Evolutionary conservation across 805 yeast species (phyloP).

Genomic region (Pichia cabralensis): DNA sequence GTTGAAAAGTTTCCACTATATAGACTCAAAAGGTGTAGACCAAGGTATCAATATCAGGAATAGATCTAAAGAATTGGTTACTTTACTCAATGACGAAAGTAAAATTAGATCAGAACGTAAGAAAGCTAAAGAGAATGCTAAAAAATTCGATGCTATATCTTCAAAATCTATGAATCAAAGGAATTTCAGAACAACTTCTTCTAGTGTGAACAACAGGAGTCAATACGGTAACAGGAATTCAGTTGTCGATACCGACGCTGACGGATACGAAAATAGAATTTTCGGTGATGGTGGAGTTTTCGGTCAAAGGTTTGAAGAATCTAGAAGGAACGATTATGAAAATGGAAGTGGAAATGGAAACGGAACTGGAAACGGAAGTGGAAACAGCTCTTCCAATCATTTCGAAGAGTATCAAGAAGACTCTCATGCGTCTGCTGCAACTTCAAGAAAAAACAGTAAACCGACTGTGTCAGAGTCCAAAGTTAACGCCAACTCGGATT

Average conservation of each 20-base stretch:
- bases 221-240: slow-evolving; percentile 11
- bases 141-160: slow-evolving; percentile 69
- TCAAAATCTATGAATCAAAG: slow-evolving; percentile 22
- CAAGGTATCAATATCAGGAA: slow-evolving; percentile 94
- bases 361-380: too few species aligned
- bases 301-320: slow-evolving; percentile 55
- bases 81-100: slow-evolving; percentile 65
- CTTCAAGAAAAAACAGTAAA: slow-evolving; percentile 19
- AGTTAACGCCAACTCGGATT: slow-evolving; percentile 33
- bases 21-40: slow-evolving; percentile 88
- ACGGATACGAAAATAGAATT: slow-evolving; percentile 38
- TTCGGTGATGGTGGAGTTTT: slow-evolving; percentile 67
- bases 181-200: slow-evolving; percentile 7
- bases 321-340: too few species aligned
- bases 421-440: slow-evolving; percentile 23
- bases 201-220: slow-evolving; percentile 14
- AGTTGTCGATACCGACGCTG: slow-evolving; percentile 38
- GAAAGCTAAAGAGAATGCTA: slow-evolving; percentile 78
- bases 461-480: slow-evolving; percentile 28
- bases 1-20: slow-evolving; percentile 89
- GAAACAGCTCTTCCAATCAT: slow-evolving; percentile 26
- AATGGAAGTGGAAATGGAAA: too few species aligned
- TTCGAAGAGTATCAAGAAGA: slow-evolving; percentile 53
- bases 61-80: slow-evolving; percentile 68
- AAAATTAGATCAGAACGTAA: slow-evolving; percentile 75